Evolutionary conservation across 192 early-diverging fungal species (phyloP), one percentile per base, ranked within the genome.

Genomic region (Allomyces macrogynus): DNA sequence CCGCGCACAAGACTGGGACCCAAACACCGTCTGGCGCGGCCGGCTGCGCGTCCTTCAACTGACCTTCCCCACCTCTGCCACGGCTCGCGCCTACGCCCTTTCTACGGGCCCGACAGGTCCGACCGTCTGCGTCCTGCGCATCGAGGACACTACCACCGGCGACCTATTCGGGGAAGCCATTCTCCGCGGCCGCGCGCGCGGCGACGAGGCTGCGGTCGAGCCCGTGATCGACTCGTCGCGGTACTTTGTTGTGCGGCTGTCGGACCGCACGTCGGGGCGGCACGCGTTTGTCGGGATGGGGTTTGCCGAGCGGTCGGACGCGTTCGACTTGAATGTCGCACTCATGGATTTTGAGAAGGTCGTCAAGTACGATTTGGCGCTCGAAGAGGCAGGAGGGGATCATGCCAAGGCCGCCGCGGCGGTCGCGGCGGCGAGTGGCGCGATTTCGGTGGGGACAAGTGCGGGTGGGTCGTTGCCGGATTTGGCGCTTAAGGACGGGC

Each of bases 321-420:
- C 91, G 3, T 93, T 93, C 75, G 91, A 93, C 70, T 91, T 91
- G 65, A 91, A 93, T 68, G 91, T 93, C 4, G 84, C 88, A 1
- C 71, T 93, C 5, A 88, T 91, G 73, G 91, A 93, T 72, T 83
- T 81, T 67, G 70, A 74, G 66, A 88, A 86, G 84, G 86, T 74
- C 66, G 72, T 65, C 16, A 20, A n/a, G 27, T 20, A 20, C 26
- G 62, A 23, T 40, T 40, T 40, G 32, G 32, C 32, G 32, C 32
- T 40, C 32, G 32, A 40, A 7, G 32, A 40, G 32, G 32, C 5
- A 0, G 32, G 32, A 0, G 32, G 32, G 32, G 32, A 40, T 40
- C 32, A 40, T 8, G 32, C 32, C 24, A 10, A 20, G 10, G 62
- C 32, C 9, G 24, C 24, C 27, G 11, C 24, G 16, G 49, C 49